phyloP scores from a whole-genome alignment of 225 moss, liverwort and hornwort genomes.

The Anthoceros angustus region DNA sequence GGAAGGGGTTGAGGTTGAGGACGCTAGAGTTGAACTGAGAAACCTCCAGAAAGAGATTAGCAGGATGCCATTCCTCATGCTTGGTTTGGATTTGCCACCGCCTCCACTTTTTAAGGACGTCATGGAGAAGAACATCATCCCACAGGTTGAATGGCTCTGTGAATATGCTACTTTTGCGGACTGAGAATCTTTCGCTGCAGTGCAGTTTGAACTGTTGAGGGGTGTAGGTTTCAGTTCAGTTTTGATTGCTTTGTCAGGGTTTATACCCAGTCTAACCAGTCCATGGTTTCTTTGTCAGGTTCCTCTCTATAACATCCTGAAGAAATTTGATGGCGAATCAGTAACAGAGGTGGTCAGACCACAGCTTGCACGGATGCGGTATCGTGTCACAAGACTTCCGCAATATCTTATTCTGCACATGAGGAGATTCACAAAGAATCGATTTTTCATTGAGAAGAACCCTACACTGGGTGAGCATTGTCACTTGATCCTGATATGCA shows the following conservation, averaged over 20 bases:
- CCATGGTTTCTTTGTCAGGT: slow-evolving; percentile 18
- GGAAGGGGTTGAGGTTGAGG: slow-evolving; percentile 19
- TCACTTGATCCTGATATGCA: background rate
- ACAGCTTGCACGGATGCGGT: slow-evolving; percentile 81
- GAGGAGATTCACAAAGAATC: slow-evolving; percentile 93
- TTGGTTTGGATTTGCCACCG: slow-evolving; percentile 90
- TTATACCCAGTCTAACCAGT: background rate
- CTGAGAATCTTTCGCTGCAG: background rate
- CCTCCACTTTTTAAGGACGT: slow-evolving; percentile 96
- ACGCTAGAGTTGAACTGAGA: slow-evolving; percentile 15
- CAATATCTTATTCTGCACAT: slow-evolving; percentile 85
- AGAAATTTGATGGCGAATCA: slow-evolving; percentile 91
- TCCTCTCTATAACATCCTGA: slow-evolving; percentile 87
- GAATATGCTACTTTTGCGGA: background rate
- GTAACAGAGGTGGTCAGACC: slow-evolving; percentile 95
- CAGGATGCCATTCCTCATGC: slow-evolving; percentile 87
- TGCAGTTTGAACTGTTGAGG: no score
- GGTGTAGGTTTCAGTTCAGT: no score
- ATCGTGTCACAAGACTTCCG: slow-evolving; percentile 72
- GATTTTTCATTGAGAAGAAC: slow-evolving; percentile 93
- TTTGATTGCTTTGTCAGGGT: no score
- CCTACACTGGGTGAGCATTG: slow-evolving; percentile 50
- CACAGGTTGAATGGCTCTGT: slow-evolving; percentile 32
- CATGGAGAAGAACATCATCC: slow-evolving; percentile 98
- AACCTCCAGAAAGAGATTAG: slow-evolving; percentile 47